A percentile compares a stretch with the other conserved stretches of the same genome.
Evolutionary conservation across 495 filamentous ascomycete species (phyloP).

Genomic region (Rostrohypoxylon terebratum): DNA sequence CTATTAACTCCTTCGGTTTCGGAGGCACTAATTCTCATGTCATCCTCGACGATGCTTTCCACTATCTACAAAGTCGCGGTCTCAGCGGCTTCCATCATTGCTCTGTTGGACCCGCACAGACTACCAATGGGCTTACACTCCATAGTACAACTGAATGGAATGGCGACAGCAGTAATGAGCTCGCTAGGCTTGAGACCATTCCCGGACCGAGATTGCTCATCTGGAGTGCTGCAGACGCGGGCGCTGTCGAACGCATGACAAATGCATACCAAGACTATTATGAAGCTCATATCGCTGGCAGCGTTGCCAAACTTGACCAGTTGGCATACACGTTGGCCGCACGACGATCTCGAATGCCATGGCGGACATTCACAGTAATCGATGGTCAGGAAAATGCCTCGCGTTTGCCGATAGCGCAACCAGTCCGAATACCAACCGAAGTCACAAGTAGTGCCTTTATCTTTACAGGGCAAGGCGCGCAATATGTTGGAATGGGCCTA

Average conservation of each 20-base stretch:
- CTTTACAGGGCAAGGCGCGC: slow-evolving; percentile 58
- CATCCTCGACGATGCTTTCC: slow-evolving; percentile 60
- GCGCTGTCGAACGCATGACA: slow-evolving; percentile 23
- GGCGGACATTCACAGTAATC: slow-evolving; percentile 19
- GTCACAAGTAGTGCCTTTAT: slow-evolving; percentile 45
- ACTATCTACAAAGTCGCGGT: slow-evolving; percentile 18
- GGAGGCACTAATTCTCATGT: slow-evolving; percentile 69
- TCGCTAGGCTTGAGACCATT: background rate
- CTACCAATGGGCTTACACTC: background rate
- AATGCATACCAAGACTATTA: slow-evolving; percentile 1
- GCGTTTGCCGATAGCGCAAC: background rate
- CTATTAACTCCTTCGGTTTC: slow-evolving; percentile 68
- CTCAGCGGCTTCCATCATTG: slow-evolving; percentile 4
- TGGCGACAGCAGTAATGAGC: background rate
- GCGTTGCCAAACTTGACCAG: slow-evolving; percentile 2
- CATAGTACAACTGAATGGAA: background rate
- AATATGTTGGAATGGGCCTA: slow-evolving; percentile 64
- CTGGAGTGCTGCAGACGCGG: slow-evolving; percentile 17
- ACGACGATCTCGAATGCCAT: slow-evolving; percentile 39
- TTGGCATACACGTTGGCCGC: slow-evolving; percentile 46
- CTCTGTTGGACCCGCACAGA: background rate
- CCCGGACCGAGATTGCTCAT: background rate
- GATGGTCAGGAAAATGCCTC: background rate
- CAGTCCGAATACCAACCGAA: background rate
- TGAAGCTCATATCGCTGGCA: background rate